Evolutionary conservation across 164 flowering plant genomes (phyloP).

Genomic region (Cinnamomum micranthum): DNA sequence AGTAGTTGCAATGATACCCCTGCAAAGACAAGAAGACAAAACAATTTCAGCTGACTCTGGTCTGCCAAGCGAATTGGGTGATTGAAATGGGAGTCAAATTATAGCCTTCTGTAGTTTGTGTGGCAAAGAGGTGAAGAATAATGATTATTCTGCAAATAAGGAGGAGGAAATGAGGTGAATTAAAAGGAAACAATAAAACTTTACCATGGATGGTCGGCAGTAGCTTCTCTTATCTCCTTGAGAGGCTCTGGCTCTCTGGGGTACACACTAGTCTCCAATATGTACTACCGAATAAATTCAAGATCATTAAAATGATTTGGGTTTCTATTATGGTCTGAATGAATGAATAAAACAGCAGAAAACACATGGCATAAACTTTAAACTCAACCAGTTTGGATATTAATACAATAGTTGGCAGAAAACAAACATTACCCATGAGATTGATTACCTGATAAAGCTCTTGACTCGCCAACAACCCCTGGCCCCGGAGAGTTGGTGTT

Average conservation of each 20-base stretch:
- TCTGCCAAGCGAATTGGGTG: no score
- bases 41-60: no score
- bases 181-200: neutral
- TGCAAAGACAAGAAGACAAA: neutral
- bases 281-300: slow-evolving; percentile 15
- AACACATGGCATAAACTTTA: neutral
- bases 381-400: no score
- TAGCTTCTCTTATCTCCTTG: slow-evolving; percentile 18
- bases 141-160: neutral
- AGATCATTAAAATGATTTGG: neutral
- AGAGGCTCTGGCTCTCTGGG: slow-evolving; percentile 23
- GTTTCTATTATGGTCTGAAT: neutral
- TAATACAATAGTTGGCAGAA: neutral
- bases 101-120: no score
- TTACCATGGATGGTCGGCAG: slow-evolving; percentile 10
- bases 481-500: neutral
- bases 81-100: no score
- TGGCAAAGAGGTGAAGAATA: no score
- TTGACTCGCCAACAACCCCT: slow-evolving; percentile 3
- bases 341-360: neutral
- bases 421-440: neutral
- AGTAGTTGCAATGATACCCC: no score
- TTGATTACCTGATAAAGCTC: slow-evolving; percentile 5
- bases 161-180: neutral
- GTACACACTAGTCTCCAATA: slow-evolving; percentile 24